Conservation (phyloP, 768 basidiomycete species). For the Kwoniella newhampshirensis region DNA sequence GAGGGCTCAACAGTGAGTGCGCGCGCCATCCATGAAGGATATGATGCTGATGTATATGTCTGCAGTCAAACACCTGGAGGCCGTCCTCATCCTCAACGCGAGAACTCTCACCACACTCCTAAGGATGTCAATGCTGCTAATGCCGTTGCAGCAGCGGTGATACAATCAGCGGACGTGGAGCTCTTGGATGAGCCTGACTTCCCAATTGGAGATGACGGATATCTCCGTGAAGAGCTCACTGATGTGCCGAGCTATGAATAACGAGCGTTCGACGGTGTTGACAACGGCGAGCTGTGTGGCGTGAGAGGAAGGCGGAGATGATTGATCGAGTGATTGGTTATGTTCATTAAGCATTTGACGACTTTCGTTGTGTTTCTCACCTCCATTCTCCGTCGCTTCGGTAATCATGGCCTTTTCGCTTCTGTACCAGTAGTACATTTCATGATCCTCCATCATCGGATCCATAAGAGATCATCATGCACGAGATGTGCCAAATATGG, state of each 20-base stretch:
- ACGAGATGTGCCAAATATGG: no score
- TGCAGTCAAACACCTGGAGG: constrained; percentile 17
- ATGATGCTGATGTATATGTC: not conserved
- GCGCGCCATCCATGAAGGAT: not conserved
- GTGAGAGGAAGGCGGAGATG: no score
- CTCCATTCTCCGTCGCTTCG: not conserved
- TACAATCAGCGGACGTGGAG: constrained; percentile 5
- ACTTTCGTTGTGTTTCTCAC: no score
- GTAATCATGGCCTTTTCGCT: not conserved
- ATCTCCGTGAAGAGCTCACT: constrained; percentile 26
- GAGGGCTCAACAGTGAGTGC: constrained; percentile 17
- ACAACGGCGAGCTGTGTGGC: no score
- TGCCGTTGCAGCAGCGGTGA: not conserved
- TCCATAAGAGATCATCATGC: no score
- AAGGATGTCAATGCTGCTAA: constrained; percentile 1
- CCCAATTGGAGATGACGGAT: constrained; percentile 23
- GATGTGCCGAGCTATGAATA: constrained; percentile 26
- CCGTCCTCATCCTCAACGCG: constrained; percentile 5
- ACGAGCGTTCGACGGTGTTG: no score
- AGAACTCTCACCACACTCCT: constrained; percentile 12
- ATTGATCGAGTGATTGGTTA: no score
- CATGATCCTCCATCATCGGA: no score
- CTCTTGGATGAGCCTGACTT: constrained; percentile 10
- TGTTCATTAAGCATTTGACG: no score
- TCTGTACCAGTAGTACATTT: not conserved